Conservation (phyloP, 2,329 filamentous ascomycete genomes). For the Penicillium sp. region DNA sequence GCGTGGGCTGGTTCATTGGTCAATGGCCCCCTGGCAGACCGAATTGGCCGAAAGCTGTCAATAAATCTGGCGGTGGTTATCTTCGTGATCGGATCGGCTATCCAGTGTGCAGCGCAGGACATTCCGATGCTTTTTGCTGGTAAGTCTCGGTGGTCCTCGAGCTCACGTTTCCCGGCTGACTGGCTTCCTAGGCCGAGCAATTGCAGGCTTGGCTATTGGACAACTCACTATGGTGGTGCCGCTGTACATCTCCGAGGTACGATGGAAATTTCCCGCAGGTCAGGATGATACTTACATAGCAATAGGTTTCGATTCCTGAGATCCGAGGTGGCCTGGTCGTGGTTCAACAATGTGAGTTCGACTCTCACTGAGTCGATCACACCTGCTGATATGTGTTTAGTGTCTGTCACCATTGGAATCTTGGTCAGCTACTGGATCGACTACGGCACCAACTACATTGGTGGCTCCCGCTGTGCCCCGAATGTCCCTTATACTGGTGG, state of each 20-base stretch:
- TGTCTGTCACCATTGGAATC: slow-evolving; percentile 42
- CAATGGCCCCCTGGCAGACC: slow-evolving; percentile 51
- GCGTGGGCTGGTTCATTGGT: slow-evolving; percentile 52
- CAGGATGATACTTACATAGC: neutral
- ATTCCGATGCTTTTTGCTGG: slow-evolving; percentile 46
- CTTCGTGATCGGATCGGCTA: slow-evolving; percentile 52
- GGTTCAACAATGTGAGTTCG: slow-evolving; percentile 36
- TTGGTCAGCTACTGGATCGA: slow-evolving; percentile 42
- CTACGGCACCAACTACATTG: slow-evolving; percentile 48
- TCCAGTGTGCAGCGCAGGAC: slow-evolving; percentile 46
- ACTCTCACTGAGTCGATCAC: neutral
- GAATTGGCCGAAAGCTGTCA: slow-evolving; percentile 51
- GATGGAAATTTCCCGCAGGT: slow-evolving; percentile 10
- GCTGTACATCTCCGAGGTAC: slow-evolving; percentile 54
- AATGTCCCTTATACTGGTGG: slow-evolving; percentile 49
- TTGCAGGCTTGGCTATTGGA: slow-evolving; percentile 48
- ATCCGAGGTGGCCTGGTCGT: slow-evolving; percentile 41
- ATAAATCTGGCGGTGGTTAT: slow-evolving; percentile 52
- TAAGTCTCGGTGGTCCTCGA: slow-evolving; percentile 26
- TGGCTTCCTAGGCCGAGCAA: slow-evolving; percentile 35
- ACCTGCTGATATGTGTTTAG: slow-evolving; percentile 27
- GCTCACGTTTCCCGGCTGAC: neutral
- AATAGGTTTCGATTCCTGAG: slow-evolving; percentile 42
- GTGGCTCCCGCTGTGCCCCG: slow-evolving; percentile 48
- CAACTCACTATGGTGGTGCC: slow-evolving; percentile 50